These are phyloP conservation scores for Epipyxis sp. DNA, from an alignment of 108 stramenopile genomes.

Conservation along the genomic window DNA sequence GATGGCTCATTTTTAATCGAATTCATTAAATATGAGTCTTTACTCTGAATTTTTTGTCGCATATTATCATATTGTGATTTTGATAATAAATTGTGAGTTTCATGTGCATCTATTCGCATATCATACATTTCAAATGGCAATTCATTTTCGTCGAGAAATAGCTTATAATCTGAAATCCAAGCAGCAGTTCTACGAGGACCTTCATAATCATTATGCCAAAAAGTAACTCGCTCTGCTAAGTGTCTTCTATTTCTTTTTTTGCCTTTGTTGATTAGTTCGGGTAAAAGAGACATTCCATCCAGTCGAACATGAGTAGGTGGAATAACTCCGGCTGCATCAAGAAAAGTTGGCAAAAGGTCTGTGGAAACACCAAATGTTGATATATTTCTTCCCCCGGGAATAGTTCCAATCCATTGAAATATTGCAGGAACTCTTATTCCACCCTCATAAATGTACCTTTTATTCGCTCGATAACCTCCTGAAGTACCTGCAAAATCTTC, in stretches of 20 bases:
- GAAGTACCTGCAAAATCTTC: conserved; percentile 12
- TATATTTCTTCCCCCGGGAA: neutral
- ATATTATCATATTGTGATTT: neutral
- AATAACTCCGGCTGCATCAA: neutral
- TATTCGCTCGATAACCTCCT: neutral
- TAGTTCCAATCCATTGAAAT: neutral
- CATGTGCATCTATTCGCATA: neutral
- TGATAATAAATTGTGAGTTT: neutral
- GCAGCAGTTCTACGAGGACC: conserved; percentile 1
- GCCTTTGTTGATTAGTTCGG: neutral
- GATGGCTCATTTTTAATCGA: neutral
- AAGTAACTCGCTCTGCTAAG: neutral
- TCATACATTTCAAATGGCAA: neutral
- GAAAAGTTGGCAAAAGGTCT: neutral
- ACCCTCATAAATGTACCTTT: conserved; percentile 2
- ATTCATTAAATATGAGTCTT: neutral
- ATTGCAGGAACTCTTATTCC: conserved; percentile 9
- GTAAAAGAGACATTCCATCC: neutral
- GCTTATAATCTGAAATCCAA: neutral
- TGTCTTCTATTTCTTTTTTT: neutral
- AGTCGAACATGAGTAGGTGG: neutral
- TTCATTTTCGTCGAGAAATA: conserved; percentile 5
- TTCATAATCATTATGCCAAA: conserved; percentile 14
- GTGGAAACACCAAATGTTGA: neutral
- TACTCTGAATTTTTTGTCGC: neutral